Percentiles rank a stretch among this genome's conserved stretches.
Conservation (phyloP, 768 basidiomycete genomes). For the Leccinum rimulosum region DNA sequence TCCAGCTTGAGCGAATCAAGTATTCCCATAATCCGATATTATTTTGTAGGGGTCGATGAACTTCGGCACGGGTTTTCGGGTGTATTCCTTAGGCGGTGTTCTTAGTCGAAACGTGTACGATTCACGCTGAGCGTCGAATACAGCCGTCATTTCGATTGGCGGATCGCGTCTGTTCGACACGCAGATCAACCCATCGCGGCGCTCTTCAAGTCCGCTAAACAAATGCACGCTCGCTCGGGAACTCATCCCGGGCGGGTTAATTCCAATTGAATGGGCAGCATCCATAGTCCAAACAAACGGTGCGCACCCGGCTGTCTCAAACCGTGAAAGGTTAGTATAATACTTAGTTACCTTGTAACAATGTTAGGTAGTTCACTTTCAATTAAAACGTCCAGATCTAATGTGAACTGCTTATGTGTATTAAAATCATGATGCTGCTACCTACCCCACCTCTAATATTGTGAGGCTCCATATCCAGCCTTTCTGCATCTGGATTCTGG, state of each 20-base stretch:
- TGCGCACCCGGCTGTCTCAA: conserved; percentile 20
- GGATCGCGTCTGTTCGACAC: conserved; percentile 33
- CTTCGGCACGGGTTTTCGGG: background rate
- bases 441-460: no score
- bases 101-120: background rate
- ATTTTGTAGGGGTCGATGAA: background rate
- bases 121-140: background rate
- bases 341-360: no score
- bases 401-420: no score
- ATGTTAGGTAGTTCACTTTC: no score
- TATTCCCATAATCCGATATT: conserved; percentile 1
- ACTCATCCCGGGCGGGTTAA: conserved; percentile 5
- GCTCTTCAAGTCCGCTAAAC: conserved; percentile 21
- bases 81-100: background rate
- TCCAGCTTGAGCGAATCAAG: conserved; percentile 20
- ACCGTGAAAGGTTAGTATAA: background rate
- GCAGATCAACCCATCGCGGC: conserved; percentile 28
- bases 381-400: no score
- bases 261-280: background rate
- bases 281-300: conserved; percentile 10
- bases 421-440: no score
- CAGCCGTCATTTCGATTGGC: conserved; percentile 22
- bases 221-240: conserved; percentile 28
- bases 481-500: no score
- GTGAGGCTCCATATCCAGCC: no score